phyloP scores from a whole-genome alignment of 2,329 filamentous ascomycete species.

The Nemania bipapillata region DNA sequence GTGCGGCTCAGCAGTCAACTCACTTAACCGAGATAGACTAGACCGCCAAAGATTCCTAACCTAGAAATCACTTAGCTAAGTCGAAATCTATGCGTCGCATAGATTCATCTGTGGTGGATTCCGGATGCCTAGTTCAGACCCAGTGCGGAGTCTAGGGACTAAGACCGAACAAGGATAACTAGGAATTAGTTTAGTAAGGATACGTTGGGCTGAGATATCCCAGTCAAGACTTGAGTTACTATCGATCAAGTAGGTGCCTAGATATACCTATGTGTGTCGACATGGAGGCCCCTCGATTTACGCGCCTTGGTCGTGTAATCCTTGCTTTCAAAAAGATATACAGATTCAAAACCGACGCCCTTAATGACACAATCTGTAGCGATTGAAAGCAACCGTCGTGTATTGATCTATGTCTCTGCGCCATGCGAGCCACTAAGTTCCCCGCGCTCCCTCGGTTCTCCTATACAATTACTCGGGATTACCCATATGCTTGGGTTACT shows the following conservation, averaged over 20 bases:
- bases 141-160: neutral
- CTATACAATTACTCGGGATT: conserved; percentile 32
- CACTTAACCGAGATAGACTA: too few species aligned
- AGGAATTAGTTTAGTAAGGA: neutral
- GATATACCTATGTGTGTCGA: neutral
- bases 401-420: neutral
- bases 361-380: neutral
- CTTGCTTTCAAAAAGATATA: neutral
- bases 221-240: too few species aligned
- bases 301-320: neutral
- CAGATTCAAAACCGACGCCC: neutral
- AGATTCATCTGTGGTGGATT: neutral
- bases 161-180: neutral
- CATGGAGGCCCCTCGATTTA: neutral
- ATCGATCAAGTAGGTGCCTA: neutral
- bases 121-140: neutral
- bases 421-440: neutral
- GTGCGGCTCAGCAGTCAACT: neutral
- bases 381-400: neutral
- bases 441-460: conserved; percentile 15
- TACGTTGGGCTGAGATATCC: conserved; percentile 2
- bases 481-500: conserved; percentile 41
- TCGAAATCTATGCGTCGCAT: neutral
- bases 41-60: neutral
- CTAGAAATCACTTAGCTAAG: neutral